Percentiles rank a stretch among this genome's conserved stretches.
Conservation (phyloP, 2,329 filamentous ascomycete genomes). For the Teratosphaeria nubilosa region DNA sequence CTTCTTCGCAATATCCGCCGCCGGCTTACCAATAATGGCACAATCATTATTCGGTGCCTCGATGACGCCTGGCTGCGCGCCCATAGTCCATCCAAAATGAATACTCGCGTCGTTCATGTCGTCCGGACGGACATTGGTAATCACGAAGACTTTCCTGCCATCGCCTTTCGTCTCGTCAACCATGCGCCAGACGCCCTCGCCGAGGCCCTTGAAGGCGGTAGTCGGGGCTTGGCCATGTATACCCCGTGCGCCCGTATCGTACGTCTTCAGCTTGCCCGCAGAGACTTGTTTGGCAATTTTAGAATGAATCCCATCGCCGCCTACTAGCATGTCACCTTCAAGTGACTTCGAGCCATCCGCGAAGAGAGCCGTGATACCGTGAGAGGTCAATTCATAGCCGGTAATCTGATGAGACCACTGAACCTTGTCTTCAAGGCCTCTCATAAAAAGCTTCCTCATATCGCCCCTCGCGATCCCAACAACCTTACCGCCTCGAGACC, state of each 20-base stretch:
- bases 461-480: slow-evolving; percentile 54
- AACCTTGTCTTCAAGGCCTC: slow-evolving; percentile 46
- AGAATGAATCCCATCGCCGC: slow-evolving; percentile 54
- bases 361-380: slow-evolving; percentile 49
- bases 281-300: slow-evolving; percentile 51
- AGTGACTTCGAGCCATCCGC: slow-evolving; percentile 49
- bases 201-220: slow-evolving; percentile 50
- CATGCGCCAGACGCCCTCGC: slow-evolving; percentile 53
- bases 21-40: slow-evolving; percentile 45
- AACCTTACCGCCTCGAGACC: slow-evolving; percentile 47
- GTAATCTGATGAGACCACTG: slow-evolving; percentile 47
- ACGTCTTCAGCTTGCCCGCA: slow-evolving; percentile 48
- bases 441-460: slow-evolving; percentile 50
- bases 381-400: slow-evolving; percentile 47
- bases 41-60: slow-evolving; percentile 50
- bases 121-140: slow-evolving; percentile 53
- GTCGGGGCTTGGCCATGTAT: slow-evolving; percentile 57
- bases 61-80: slow-evolving; percentile 48
- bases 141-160: slow-evolving; percentile 42
- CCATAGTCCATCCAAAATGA: slow-evolving; percentile 56
- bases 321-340: slow-evolving; percentile 50
- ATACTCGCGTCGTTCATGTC: slow-evolving; percentile 50
- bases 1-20: slow-evolving; percentile 48
- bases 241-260: slow-evolving; percentile 52
- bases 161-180: slow-evolving; percentile 37